These are phyloP conservation scores for Butyriboletus loyo DNA, from an alignment of 768 basidiomycete species.

Conservation along the genomic window DNA sequence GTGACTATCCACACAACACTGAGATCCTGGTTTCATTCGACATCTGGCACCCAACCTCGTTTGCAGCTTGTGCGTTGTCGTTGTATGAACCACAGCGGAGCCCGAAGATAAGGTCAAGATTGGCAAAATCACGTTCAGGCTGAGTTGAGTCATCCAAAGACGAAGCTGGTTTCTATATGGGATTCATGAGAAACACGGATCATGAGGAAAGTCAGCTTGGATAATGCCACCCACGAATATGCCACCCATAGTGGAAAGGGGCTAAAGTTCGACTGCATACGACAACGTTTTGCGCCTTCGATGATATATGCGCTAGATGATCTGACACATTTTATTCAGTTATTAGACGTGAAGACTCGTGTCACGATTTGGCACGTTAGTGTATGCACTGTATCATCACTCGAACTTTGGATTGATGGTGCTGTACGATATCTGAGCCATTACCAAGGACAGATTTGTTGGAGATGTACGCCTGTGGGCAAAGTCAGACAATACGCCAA, in stretches of 20 bases:
- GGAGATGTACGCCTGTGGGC: neutral
- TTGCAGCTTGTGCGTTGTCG: neutral
- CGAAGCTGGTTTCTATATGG: neutral
- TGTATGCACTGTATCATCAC: neutral
- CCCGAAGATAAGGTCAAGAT: neutral
- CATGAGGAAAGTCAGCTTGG: neutral
- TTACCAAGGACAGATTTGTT: neutral
- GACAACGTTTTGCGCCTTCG: neutral
- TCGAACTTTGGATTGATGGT: neutral
- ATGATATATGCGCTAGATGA: too few species aligned
- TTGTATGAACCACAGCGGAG: neutral
- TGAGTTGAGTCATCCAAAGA: neutral
- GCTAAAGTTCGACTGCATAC: neutral
- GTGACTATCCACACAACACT: neutral
- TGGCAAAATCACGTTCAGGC: conserved; percentile 5
- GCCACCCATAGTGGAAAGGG: neutral
- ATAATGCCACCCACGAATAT: neutral
- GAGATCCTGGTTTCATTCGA: neutral
- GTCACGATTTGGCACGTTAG: neutral
- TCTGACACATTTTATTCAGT: neutral
- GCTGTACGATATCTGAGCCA: neutral
- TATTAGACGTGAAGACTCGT: neutral
- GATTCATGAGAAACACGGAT: neutral
- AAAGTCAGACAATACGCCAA: neutral
- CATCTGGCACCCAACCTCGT: neutral